These are phyloP conservation scores for Ceratobasidium theobromae DNA, from an alignment of 1,284 basidiomycete species.

Conservation along the genomic window DNA sequence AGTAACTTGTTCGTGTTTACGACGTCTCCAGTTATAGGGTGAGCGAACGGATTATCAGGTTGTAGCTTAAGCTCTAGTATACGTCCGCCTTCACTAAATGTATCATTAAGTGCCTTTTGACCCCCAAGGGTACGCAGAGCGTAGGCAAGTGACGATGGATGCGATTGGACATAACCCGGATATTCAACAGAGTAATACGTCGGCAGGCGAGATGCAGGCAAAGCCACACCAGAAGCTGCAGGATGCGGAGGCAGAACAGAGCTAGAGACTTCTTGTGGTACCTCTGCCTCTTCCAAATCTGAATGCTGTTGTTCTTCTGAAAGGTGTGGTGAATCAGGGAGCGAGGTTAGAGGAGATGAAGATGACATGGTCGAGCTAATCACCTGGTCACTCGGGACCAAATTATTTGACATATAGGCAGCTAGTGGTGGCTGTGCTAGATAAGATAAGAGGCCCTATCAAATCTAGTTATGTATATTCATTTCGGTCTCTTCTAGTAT, in stretches of 20 bases:
- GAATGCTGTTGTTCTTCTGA: not conserved
- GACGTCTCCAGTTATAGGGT: conserved; percentile 79
- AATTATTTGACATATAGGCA: too few relatives aligned
- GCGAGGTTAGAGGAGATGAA: not conserved
- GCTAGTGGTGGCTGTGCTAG: too few relatives aligned
- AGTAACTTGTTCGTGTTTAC: conserved; percentile 76
- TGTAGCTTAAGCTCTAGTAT: conserved; percentile 74
- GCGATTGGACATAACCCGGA: conserved; percentile 75
- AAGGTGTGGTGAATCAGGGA: not conserved
- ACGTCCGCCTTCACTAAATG: conserved; percentile 58
- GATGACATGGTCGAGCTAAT: not conserved
- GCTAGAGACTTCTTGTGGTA: not conserved
- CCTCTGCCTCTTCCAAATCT: not conserved
- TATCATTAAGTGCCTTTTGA: conserved; percentile 65
- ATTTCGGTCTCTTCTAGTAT: too few relatives aligned
- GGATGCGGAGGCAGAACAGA: not conserved
- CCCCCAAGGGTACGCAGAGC: conserved; percentile 71
- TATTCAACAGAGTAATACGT: conserved; percentile 84
- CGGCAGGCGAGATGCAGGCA: conserved; percentile 57
- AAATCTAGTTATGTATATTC: too few relatives aligned
- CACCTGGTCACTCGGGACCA: too few relatives aligned
- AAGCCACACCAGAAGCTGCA: conserved; percentile 43
- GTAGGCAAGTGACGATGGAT: conserved; percentile 56
- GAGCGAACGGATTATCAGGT: conserved; percentile 70
- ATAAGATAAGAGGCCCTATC: too few relatives aligned